A percentile compares a stretch with the other conserved stretches of the same genome.
Evolutionary conservation across 208 protist genomes (phyloP).

Genomic region (Trypanosoma congolense): DNA sequence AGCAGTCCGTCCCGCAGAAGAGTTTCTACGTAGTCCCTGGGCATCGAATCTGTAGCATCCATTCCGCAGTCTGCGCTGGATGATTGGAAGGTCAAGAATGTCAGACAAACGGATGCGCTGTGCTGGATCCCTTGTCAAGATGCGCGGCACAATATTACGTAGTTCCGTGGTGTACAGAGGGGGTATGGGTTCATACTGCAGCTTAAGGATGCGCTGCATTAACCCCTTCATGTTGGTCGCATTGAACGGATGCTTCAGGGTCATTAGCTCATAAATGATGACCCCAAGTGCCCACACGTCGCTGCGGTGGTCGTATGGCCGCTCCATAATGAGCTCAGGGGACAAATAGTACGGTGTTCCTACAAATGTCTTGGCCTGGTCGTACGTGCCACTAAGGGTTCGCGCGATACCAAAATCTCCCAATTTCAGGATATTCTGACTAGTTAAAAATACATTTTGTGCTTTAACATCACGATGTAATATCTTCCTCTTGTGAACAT

Average conservation of each 20-base stretch:
- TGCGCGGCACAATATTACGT: constrained; percentile 70
- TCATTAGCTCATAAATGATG: constrained; percentile 85
- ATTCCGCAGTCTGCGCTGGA: constrained; percentile 68
- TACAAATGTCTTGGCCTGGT: constrained; percentile 92
- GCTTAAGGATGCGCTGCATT: constrained; percentile 86
- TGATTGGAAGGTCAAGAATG: constrained; percentile 67
- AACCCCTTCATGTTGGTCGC: constrained; percentile 83
- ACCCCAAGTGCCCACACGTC: constrained; percentile 94
- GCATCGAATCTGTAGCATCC: constrained; percentile 69
- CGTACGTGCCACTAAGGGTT: constrained; percentile 84
- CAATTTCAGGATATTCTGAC: constrained; percentile 84
- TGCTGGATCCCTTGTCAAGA: constrained; percentile 69
- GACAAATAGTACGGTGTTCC: constrained; percentile 94
- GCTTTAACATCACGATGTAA: constrained; percentile 92
- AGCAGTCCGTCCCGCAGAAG: constrained; percentile 63
- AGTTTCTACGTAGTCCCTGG: constrained; percentile 61
- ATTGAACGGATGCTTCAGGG: constrained; percentile 88
- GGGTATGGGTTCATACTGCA: constrained; percentile 79
- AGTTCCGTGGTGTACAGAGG: constrained; percentile 62
- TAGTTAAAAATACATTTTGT: constrained; percentile 92
- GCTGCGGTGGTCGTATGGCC: constrained; percentile 91
- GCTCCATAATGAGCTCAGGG: constrained; percentile 89
- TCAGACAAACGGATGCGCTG: constrained; percentile 63
- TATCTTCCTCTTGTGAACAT: constrained; percentile 90
- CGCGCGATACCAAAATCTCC: constrained; percentile 94